Evolutionary conservation across 345 rosid genomes (phyloP).

Genomic region (Salix koriyanagi): DNA sequence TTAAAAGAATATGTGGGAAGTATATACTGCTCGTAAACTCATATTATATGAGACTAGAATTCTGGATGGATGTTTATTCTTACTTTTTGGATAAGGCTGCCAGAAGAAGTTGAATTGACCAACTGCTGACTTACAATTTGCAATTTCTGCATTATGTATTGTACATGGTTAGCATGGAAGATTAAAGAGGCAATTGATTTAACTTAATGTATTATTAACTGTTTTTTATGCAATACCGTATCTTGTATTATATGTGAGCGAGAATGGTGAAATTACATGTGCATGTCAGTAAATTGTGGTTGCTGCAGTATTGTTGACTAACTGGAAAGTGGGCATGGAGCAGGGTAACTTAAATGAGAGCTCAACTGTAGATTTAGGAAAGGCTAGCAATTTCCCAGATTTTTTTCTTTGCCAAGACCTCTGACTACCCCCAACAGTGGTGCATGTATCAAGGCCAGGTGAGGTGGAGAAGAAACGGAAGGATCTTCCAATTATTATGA

Average conservation of each 20-base stretch:
- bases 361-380: constrained; percentile 11
- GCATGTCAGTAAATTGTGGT: not conserved
- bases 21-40: not conserved
- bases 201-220: not conserved
- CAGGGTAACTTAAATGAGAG: constrained; percentile 34
- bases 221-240: not conserved
- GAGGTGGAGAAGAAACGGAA: constrained; percentile 67
- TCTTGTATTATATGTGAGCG: not conserved
- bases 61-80: not conserved
- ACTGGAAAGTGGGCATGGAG: constrained; percentile 18
- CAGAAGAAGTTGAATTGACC: not conserved
- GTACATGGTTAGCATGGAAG: not conserved
- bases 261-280: not conserved
- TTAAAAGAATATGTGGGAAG: not conserved
- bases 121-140: not conserved
- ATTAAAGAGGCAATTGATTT: not conserved
- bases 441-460: constrained; percentile 66
- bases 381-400: constrained; percentile 15
- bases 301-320: not conserved
- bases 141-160: not conserved
- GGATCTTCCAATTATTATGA: constrained; percentile 90
- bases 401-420: constrained; percentile 28
- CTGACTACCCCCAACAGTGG: constrained; percentile 46
- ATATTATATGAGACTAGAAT: not conserved
- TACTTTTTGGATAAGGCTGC: not conserved